phyloP scores from a whole-genome alignment of 352 stramenopile species.

The Phytophthora sojae region DNA sequence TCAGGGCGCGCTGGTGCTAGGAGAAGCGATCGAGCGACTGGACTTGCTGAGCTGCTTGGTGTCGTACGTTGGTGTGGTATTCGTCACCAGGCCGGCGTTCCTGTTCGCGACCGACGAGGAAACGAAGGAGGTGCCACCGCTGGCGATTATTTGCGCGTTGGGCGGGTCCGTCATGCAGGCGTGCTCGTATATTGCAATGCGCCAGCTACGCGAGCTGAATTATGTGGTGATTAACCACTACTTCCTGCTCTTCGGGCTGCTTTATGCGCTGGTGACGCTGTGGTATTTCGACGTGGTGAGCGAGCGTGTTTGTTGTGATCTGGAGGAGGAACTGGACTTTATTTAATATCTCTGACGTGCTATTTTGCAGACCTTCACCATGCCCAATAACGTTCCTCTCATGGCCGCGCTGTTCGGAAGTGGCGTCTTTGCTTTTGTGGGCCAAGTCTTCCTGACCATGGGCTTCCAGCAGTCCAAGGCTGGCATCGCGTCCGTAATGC shows the following conservation, averaged over 20 bases:
- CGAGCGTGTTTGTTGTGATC: background rate
- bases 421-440: constrained; percentile 65
- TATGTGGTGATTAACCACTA: constrained; percentile 51
- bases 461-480: constrained; percentile 83
- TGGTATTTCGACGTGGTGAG: constrained; percentile 45
- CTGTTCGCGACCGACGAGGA: constrained; percentile 44
- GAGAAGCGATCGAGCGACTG: constrained; percentile 52
- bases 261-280: constrained; percentile 37
- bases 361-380: constrained; percentile 38
- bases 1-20: constrained; percentile 57
- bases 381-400: constrained; percentile 40
- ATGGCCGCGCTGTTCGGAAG: constrained; percentile 54
- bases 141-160: constrained; percentile 51
- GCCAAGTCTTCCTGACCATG: constrained; percentile 72
- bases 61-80: constrained; percentile 70
- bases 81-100: constrained; percentile 64
- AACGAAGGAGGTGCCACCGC: constrained; percentile 22
- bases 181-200: constrained; percentile 60
- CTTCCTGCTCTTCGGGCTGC: constrained; percentile 45
- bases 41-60: constrained; percentile 56
- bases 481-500: constrained; percentile 78
- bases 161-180: constrained; percentile 57
- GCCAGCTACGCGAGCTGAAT: constrained; percentile 56
- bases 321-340: background rate
- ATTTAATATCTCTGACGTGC: background rate